Conservation (phyloP, 2,329 filamentous ascomycete species). For the Hawksworthiomyces lignivorus region DNA sequence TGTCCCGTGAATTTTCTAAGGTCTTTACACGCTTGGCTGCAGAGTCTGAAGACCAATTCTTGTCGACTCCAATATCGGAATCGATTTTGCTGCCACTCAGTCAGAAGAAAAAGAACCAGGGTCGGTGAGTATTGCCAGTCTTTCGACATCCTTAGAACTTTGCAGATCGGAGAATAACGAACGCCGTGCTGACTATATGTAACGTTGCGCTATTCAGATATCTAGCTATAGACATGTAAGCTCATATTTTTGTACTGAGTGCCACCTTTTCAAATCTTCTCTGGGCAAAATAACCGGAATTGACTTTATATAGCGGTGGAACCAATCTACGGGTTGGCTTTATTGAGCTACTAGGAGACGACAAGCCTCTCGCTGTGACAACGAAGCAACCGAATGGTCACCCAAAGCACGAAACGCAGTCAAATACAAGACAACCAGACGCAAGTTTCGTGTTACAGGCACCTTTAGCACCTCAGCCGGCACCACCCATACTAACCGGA, state of each 20-base stretch:
- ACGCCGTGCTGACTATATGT: slow-evolving; percentile 12
- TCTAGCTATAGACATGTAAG: slow-evolving; percentile 60
- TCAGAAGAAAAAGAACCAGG: slow-evolving; percentile 28
- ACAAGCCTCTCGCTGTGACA: slow-evolving; percentile 4
- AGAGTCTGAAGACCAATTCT: slow-evolving; percentile 47
- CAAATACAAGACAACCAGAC: not conserved
- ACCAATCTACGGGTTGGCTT: slow-evolving; percentile 64
- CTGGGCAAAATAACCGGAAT: no score
- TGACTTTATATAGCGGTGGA: slow-evolving; percentile 59
- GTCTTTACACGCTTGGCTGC: slow-evolving; percentile 45
- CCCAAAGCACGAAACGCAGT: slow-evolving; percentile 3
- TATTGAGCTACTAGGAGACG: slow-evolving; percentile 45
- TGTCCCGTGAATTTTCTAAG: slow-evolving; percentile 39
- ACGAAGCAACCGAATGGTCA: slow-evolving; percentile 11
- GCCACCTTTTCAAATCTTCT: no score
- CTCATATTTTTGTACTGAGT: not conserved
- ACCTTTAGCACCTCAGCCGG: not conserved
- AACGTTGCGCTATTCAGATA: slow-evolving; percentile 33
- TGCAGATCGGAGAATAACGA: no score
- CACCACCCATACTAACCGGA: no score
- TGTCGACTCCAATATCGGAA: slow-evolving; percentile 55
- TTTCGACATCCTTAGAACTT: no score
- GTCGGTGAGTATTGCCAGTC: slow-evolving; percentile 35
- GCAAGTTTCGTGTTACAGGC: no score
- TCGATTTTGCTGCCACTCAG: slow-evolving; percentile 44